Evolutionary conservation across 345 rosid genomes (phyloP), one percentile per base, ranked within the genome.

Genomic region (Corymbia maculata): DNA sequence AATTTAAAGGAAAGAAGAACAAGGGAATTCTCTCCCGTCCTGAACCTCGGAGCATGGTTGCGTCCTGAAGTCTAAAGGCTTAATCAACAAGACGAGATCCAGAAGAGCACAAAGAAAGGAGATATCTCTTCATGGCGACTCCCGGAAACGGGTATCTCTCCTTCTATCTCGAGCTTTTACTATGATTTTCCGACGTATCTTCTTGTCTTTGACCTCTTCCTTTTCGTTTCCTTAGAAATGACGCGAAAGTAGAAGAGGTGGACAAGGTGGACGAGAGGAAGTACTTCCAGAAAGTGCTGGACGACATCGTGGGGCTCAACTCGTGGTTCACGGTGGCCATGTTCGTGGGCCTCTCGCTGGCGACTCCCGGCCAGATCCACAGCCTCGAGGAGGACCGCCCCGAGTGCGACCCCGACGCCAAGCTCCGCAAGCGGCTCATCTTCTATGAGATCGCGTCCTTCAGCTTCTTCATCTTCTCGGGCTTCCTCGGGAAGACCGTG

Each of bases 391-490:
- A 88, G 28, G 47, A 64, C 64, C 59, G 87, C 17, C 79, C 28
- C 13, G 84, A 75, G 84, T 88, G 89, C 87, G 66, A 88, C 79
- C 85, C 89, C 14, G 84, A 85, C 70, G 4, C 26, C 11, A 45
- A 45, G 45, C 15, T 85, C 52, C 19, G 87, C 64, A 88, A 88
- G 87, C 85, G 53, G 51, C 86, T 88, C 13, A 87, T 88, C 32
- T 36, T 30, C 70, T 86, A 64, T 51, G 89, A 88, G 82, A 88
- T 88, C 66, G 84, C 89, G 32, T 88, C 89, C 51, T 88, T 88
- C 85, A 85, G 89, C 85, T 88, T 87, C 87, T 88, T 88, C 85
- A 52, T 88, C 47, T 88, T 85, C 87, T 88, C 89, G 13, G 89
- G 89, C 75, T 85, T 88, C 80, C 5, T 88, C 19, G 89, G 87